A percentile compares a stretch with the other conserved stretches of the same genome.
These are phyloP conservation scores for Eruca vesicaria DNA, from an alignment of 441 rosid species.

Conservation along the genomic window DNA sequence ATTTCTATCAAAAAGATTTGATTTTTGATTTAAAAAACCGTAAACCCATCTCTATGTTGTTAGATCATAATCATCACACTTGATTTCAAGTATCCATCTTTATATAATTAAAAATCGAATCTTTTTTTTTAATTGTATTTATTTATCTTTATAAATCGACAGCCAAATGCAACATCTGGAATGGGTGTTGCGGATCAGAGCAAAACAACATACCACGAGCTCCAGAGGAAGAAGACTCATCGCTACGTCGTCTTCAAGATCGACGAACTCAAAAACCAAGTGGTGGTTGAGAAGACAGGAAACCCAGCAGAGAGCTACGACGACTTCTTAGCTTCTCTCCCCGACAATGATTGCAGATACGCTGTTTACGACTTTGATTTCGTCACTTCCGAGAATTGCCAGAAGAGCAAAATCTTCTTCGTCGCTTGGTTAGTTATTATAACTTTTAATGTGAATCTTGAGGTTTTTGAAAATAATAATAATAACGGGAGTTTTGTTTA, in stretches of 20 bases:
- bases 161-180: slow-evolving; percentile 77
- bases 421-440: slow-evolving; percentile 53
- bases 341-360: slow-evolving; percentile 67
- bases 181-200: slow-evolving; percentile 76
- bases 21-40: not conserved
- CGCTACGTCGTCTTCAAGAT: slow-evolving; percentile 81
- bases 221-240: slow-evolving; percentile 77
- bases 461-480: not conserved
- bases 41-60: not conserved
- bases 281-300: slow-evolving; percentile 82
- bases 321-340: slow-evolving; percentile 58
- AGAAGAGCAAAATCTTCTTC: slow-evolving; percentile 75
- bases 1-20: not conserved
- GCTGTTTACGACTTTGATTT: slow-evolving; percentile 66
- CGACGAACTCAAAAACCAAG: slow-evolving; percentile 74
- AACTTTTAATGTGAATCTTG: not conserved
- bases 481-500: not conserved
- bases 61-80: not conserved
- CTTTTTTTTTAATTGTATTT: not conserved
- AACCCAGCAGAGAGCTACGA: slow-evolving; percentile 69
- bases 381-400: slow-evolving; percentile 71
- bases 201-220: slow-evolving; percentile 55
- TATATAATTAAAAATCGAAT: not conserved
- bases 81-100: not conserved
- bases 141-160: not conserved